Conservation (phyloP, 345 rosid species). For the Salix suchowensis region DNA sequence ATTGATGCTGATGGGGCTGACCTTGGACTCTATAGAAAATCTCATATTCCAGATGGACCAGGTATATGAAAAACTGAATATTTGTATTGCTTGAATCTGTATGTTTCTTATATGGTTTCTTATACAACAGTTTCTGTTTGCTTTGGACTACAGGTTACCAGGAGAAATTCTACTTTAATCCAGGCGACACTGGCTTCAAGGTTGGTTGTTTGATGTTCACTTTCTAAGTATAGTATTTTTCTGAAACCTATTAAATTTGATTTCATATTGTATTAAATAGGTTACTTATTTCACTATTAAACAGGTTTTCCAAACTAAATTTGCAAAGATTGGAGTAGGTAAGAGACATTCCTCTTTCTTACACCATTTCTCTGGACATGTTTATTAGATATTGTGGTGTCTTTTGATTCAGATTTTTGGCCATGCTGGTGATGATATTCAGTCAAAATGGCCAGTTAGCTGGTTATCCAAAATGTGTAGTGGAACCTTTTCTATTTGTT, state of each 20-base stretch:
- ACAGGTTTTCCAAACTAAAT: conserved; percentile 86
- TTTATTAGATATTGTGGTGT: background rate
- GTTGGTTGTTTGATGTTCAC: conserved; percentile 32
- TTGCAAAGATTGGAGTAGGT: conserved; percentile 91
- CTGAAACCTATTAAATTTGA: background rate
- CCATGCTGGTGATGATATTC: background rate
- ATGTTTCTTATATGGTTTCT: conserved; percentile 2
- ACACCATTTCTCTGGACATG: background rate
- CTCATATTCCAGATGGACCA: conserved; percentile 98
- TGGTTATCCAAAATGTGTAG: background rate
- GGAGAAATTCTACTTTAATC: conserved; percentile 97
- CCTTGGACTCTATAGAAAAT: conserved; percentile 87
- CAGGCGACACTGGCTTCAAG: conserved; percentile 96
- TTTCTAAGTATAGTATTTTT: background rate
- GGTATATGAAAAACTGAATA: conserved; percentile 38
- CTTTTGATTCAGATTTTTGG: background rate
- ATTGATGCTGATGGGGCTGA: conserved; percentile 93
- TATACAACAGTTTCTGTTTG: background rate
- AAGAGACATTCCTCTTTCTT: conserved; percentile 20
- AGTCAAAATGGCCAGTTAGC: too few relatives aligned
- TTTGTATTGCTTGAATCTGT: conserved; percentile 9
- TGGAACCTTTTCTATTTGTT: background rate
- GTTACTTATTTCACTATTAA: conserved; percentile 19
- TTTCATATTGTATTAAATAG: conserved; percentile 3
- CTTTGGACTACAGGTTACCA: conserved; percentile 56